These are phyloP conservation scores for Boletus reticuloceps DNA, from an alignment of 768 basidiomycete genomes.

Conservation along the genomic window DNA sequence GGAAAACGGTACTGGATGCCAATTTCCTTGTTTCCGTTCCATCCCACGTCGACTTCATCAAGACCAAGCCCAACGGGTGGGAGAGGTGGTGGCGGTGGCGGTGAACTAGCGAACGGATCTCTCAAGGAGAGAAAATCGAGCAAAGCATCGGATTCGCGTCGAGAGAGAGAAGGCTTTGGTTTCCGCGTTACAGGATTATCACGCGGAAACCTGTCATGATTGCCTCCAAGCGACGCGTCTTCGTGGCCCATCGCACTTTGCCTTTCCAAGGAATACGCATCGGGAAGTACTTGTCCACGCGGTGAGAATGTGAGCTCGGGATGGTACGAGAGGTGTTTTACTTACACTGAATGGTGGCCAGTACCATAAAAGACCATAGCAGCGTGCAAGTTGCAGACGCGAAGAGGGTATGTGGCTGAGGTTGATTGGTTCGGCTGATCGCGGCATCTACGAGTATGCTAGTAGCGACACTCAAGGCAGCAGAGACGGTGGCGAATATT, in stretches of 20 bases:
- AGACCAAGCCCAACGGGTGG: constrained; percentile 27
- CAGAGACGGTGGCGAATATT: constrained; percentile 21
- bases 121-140: constrained; percentile 34
- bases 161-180: constrained; percentile 20
- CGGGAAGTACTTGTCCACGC: constrained; percentile 21
- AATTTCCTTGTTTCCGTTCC: constrained; percentile 24
- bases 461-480: constrained; percentile 19
- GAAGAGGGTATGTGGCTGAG: constrained; percentile 6
- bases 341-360: constrained; percentile 26
- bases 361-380: constrained; percentile 22
- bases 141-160: constrained; percentile 24
- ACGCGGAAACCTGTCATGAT: background rate
- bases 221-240: background rate
- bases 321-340: background rate
- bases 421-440: background rate
- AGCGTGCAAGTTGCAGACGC: constrained; percentile 18
- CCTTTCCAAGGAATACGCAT: constrained; percentile 7
- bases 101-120: constrained; percentile 33
- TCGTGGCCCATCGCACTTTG: background rate
- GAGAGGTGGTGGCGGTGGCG: constrained; percentile 31
- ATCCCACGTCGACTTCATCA: constrained; percentile 28
- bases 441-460: constrained; percentile 4
- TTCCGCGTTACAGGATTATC: constrained; percentile 2
- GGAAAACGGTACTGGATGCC: constrained; percentile 31
- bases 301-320: background rate